Evolutionary conservation across 495 filamentous ascomycete species (phyloP).

Genomic region (Xylaria sp.): DNA sequence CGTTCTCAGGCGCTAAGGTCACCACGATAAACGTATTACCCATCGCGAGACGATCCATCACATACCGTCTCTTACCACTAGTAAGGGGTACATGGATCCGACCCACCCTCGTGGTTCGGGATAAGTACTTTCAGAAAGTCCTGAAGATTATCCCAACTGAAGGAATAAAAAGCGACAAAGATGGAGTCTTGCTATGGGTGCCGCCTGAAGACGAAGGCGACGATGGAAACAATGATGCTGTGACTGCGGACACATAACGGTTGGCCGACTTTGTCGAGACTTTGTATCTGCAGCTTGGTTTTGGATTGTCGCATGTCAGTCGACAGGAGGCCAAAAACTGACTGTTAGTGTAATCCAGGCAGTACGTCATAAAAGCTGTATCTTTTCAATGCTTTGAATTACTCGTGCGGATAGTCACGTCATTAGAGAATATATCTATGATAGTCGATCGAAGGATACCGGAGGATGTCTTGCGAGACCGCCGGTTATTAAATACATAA

Average conservation of each 20-base stretch:
- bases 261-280: neutral
- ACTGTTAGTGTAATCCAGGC: neutral
- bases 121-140: slow-evolving; percentile 89
- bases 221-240: slow-evolving; percentile 26
- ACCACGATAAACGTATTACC: slow-evolving; percentile 79
- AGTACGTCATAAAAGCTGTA: neutral
- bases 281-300: neutral
- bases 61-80: slow-evolving; percentile 71
- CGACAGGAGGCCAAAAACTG: neutral
- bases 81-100: slow-evolving; percentile 73
- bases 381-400: neutral
- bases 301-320: slow-evolving; percentile 2
- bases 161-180: slow-evolving; percentile 76
- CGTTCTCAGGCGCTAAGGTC: slow-evolving; percentile 88
- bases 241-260: neutral
- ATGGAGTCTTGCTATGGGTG: slow-evolving; percentile 74
- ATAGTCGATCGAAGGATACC: neutral
- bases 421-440: neutral
- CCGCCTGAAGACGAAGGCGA: slow-evolving; percentile 51
- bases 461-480: neutral
- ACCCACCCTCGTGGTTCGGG: slow-evolving; percentile 73
- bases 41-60: slow-evolving; percentile 71
- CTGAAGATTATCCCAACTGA: slow-evolving; percentile 74
- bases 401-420: too few species aligned
- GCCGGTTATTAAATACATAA: neutral